These are phyloP conservation scores for Rhizomucor miehei DNA, from an alignment of 371 early-diverging fungal genomes.

Conservation along the genomic window DNA sequence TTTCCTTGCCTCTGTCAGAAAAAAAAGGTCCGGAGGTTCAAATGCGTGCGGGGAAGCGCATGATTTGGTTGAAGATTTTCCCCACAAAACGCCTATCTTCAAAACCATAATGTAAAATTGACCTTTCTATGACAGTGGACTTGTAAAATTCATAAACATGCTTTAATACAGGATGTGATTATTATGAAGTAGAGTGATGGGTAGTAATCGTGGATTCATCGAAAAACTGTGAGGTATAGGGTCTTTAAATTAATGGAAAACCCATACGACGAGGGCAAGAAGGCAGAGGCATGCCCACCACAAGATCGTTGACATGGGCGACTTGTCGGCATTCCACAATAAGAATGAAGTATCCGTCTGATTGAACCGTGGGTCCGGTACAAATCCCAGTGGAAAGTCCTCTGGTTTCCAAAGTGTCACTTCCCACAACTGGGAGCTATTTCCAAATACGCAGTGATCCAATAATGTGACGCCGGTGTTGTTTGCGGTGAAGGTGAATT, in stretches of 20 bases:
- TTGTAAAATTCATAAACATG: no score
- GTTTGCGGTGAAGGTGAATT: constrained; percentile 28
- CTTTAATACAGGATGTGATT: no score
- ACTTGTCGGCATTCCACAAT: neutral
- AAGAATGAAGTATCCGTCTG: neutral
- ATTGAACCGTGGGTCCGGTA: constrained; percentile 13
- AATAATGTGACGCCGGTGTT: constrained; percentile 31
- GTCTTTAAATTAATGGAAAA: constrained; percentile 2
- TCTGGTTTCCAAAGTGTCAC: constrained; percentile 23
- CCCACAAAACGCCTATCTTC: no score
- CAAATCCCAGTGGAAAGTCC: constrained; percentile 15
- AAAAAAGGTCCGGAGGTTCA: no score
- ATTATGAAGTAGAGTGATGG: no score
- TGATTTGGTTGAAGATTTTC: no score
- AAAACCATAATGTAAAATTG: no score
- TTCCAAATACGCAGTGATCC: constrained; percentile 22
- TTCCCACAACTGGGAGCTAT: constrained; percentile 26
- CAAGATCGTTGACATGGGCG: neutral
- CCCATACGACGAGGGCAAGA: neutral
- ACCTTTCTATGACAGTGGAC: no score
- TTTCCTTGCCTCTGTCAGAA: no score
- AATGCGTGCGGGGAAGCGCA: no score
- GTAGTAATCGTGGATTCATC: no score
- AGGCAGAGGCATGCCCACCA: neutral
- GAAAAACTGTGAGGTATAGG: no score